Base-by-base conservation (phyloP, 78 protist species). In the Cavenderia fasciculata region DNA sequence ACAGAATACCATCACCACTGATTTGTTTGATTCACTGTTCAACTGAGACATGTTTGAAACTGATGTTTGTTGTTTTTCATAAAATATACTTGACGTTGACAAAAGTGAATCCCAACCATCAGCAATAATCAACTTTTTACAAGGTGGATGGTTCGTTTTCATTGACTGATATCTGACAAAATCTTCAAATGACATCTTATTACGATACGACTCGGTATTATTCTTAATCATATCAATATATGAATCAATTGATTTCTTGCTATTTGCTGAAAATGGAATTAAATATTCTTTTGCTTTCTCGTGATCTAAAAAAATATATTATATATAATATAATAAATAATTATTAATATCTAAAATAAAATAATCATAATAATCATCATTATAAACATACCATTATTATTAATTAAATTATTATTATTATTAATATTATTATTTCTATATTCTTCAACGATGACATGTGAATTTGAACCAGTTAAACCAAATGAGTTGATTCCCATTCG, bases 1-100 rank as follows among this genome's bases (percentile, higher is more conserved):
- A 68, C 57, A 51, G 41, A 86, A 86, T 21, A 86, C 92, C 18
- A 38, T 72, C 16, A 86, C 89, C 16, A 94, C 0, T 62, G 59
- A 33, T 1, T 43, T 46, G 1, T 21, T 18, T 11, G 61, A 75
- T 10, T 75, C 86, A 21, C 12, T 7, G 4, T 49, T 12, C n/a
- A n/a, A n/a, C n/a, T n/a, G n/a, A n/a, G n/a, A n/a, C n/a, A n/a
- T n/a, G n/a, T n/a, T n/a, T n/a, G n/a, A n/a, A n/a, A n/a, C n/a
- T n/a, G n/a, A n/a, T n/a, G n/a, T n/a, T n/a, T n/a, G n/a, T n/a
- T n/a, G n/a, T n/a, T n/a, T n/a, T n/a, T 34, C 59, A 34, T 59
- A 69, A 54, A 75, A 59, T 23, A 49, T 41, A 11, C 66, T 33
- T 49, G 51, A 40, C 38, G 75, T 54, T 38, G 65, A 51, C 4